phyloP scores from a whole-genome alignment of 352 stramenopile genomes.

The Pythium phragmiticola region DNA sequence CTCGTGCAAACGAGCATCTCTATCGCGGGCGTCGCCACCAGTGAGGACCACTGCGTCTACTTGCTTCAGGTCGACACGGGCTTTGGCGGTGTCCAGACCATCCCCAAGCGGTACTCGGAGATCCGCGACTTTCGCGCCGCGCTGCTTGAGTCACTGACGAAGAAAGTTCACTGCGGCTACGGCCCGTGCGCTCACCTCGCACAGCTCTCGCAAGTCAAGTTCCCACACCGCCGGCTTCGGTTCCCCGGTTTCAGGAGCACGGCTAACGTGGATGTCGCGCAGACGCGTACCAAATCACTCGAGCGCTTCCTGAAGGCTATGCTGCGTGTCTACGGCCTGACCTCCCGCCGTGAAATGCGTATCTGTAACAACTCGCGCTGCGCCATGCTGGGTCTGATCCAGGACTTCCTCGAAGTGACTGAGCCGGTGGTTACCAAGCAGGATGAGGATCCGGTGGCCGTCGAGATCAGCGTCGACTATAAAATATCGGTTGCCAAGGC shows the following conservation, averaged over 20 bases:
- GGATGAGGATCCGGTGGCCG: background rate
- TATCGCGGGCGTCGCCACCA: conserved; percentile 44
- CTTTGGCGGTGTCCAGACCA: conserved; percentile 38
- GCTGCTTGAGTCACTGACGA: conserved; percentile 35
- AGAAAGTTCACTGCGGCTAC: conserved; percentile 30
- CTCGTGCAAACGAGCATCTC: conserved; percentile 29
- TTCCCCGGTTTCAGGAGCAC: conserved; percentile 10
- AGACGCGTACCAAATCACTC: conserved; percentile 38
- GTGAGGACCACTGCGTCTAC: conserved; percentile 48
- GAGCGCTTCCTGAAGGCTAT: conserved; percentile 56
- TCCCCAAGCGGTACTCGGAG: conserved; percentile 72
- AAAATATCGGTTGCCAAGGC: background rate
- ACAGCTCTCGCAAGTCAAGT: conserved; percentile 52
- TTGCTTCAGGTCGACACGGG: conserved; percentile 58
- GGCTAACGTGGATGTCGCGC: conserved; percentile 32
- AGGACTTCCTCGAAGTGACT: conserved; percentile 41
- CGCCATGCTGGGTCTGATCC: conserved; percentile 39
- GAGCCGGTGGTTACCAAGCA: background rate
- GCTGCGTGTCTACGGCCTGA: conserved; percentile 48
- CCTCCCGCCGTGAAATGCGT: conserved; percentile 47
- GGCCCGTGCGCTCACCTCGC: conserved; percentile 45
- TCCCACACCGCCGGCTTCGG: conserved; percentile 42
- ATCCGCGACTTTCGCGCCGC: conserved; percentile 61
- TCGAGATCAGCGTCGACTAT: background rate
- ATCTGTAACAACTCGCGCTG: conserved; percentile 61